Evolutionary conservation across 805 yeast species (phyloP), one percentile per base, ranked within the genome.

Genomic region (Sungouiella blattae): DNA sequence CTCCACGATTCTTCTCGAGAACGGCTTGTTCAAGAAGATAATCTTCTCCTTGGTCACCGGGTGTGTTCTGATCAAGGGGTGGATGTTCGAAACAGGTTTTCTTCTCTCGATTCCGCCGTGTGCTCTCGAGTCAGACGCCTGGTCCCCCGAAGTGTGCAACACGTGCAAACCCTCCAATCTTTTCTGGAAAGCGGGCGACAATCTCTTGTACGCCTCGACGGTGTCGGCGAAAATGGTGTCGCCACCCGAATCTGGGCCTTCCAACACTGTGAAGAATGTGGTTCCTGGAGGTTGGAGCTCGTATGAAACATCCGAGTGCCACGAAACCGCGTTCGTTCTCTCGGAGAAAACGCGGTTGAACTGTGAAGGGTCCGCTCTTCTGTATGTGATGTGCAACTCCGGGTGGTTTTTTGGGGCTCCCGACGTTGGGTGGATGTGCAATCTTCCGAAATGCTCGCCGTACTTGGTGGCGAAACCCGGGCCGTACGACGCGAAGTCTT

Each of bases 191-290:
- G 65, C 72, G 16, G 84, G 83, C 1, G 89, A 82, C 35, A 84
- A 67, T 49, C 89, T 65, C 39, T 79, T 74, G 58, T 80, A 84
- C 8, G 87, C 87, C 55, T 81, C 87, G 24, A 69, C 67, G 18
- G 78, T 69, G 52, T 82, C 86, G n/a, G 85, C 75, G 53, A 82
- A 84, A 31, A 82, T 63, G n/a, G 87, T 84, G 56, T 84, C 93
- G 42, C 93, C 93, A 35, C 91, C 88, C 27, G 77, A 57, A 15
- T 71, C 76, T 12, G 69, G 71, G 7, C 67, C 70, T 37, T 81
- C 83, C 31, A 82, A 62, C 37, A 80, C 77, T 13, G 77, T 67
- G 50, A 84, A 78, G 42, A 80, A 73, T 0, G 94, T 83, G 37
- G 74, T 65, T 11, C 83, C 83, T 11, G 89, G 84, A 6, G 88